A percentile compares a stretch with the other conserved stretches of the same genome.
Evolutionary conservation across 2,329 filamentous ascomycete species (phyloP).

Genomic region (Sarocladium kiliense): DNA sequence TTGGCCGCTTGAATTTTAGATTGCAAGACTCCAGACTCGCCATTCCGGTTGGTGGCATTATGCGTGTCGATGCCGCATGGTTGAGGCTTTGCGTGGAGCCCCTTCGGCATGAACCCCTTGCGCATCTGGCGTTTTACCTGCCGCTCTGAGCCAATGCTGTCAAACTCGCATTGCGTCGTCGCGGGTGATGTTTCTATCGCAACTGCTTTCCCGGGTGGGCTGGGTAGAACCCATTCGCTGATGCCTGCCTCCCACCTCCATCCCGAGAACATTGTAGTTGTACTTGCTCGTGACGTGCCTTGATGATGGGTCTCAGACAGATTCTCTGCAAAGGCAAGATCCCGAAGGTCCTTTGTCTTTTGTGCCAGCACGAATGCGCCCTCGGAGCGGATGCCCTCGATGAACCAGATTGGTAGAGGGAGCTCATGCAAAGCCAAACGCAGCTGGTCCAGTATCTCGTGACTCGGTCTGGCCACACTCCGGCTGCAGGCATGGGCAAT

Average conservation of each 20-base stretch:
- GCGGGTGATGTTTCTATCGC: neutral
- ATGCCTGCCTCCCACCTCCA: slow-evolving; percentile 37
- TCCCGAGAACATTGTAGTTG: slow-evolving; percentile 24
- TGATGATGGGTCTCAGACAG: slow-evolving; percentile 18
- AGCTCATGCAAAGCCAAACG: slow-evolving; percentile 34
- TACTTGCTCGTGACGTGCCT: neutral
- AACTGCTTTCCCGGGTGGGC: neutral
- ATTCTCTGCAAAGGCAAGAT: slow-evolving; percentile 49
- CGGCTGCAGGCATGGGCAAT: slow-evolving; percentile 43
- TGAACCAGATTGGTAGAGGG: slow-evolving; percentile 23
- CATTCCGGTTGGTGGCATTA: neutral
- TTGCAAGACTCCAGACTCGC: neutral
- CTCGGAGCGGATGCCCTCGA: slow-evolving; percentile 36
- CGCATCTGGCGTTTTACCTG: neutral
- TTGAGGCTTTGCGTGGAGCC: neutral
- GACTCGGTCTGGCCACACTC: slow-evolving; percentile 30
- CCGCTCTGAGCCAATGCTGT: neutral
- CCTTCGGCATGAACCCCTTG: neutral
- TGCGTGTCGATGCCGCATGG: neutral
- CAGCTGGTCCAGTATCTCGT: slow-evolving; percentile 32
- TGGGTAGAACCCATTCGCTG: slow-evolving; percentile 30
- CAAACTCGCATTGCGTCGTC: neutral
- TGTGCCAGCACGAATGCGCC: slow-evolving; percentile 48
- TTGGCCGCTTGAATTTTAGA: neutral
- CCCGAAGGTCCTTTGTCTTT: slow-evolving; percentile 45